Evolutionary conservation across 2,329 filamentous ascomycete species (phyloP).

Genomic region (Aureobasidium lini): DNA sequence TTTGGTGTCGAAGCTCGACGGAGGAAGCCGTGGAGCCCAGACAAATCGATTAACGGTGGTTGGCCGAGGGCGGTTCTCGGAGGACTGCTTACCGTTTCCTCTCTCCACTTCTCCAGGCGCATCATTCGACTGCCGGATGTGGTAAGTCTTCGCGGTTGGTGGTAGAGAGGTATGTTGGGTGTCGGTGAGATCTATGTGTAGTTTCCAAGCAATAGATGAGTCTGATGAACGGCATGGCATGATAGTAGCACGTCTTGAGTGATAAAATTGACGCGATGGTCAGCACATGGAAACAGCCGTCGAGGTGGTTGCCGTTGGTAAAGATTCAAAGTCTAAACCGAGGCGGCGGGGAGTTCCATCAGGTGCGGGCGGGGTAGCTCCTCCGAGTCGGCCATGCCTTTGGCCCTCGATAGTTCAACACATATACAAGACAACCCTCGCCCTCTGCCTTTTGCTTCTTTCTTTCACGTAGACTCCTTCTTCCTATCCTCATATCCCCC

Average conservation of each 20-base stretch:
- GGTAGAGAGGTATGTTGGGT: no score
- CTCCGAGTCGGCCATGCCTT: background rate
- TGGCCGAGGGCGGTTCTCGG: background rate
- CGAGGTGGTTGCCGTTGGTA: background rate
- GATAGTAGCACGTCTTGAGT: background rate
- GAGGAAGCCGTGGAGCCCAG: background rate
- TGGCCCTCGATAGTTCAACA: background rate
- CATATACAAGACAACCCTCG: background rate
- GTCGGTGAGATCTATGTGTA: background rate
- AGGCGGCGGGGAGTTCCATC: conserved; percentile 1
- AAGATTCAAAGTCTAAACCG: background rate
- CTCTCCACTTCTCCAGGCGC: background rate
- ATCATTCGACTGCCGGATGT: background rate
- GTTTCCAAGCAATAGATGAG: no score
- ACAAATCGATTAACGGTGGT: conserved; percentile 8
- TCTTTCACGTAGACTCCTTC: background rate
- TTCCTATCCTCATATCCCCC: background rate
- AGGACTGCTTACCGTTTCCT: background rate
- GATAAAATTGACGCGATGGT: background rate
- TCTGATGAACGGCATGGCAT: no score
- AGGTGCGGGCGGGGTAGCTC: background rate
- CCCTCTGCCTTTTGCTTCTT: background rate
- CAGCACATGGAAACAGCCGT: conserved; percentile 2
- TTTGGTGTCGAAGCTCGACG: conserved; percentile 1
- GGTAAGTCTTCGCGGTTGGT: background rate